phyloP scores from a whole-genome alignment of 2,329 filamentous ascomycete species.

The Claviceps arundinis region DNA sequence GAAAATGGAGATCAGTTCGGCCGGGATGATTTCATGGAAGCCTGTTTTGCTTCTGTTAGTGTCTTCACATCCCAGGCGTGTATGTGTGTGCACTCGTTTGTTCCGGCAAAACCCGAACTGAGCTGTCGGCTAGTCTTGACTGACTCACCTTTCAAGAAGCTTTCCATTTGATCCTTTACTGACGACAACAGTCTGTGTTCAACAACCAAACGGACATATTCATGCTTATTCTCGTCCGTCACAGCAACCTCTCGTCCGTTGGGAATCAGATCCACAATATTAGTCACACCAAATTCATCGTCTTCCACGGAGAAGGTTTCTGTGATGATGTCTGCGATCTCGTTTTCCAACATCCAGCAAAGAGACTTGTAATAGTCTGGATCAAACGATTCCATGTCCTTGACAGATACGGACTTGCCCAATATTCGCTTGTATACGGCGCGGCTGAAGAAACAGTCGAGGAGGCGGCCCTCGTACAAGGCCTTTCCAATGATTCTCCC shows the following conservation, averaged over 20 bases:
- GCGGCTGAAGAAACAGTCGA: constrained; percentile 97
- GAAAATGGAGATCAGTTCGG: constrained; percentile 90
- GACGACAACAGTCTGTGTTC: constrained; percentile 87
- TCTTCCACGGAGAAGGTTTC: constrained; percentile 93
- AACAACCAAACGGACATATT: constrained; percentile 88
- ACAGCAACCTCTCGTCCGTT: constrained; percentile 86
- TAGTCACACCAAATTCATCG: constrained; percentile 83
- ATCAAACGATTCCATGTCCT: constrained; percentile 98
- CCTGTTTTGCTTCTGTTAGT: constrained; percentile 35
- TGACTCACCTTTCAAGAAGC: constrained; percentile 67
- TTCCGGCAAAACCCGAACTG: too few species aligned
- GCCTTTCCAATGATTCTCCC: constrained; percentile 97
- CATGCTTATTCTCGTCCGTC: constrained; percentile 96
- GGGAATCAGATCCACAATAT: constrained; percentile 73
- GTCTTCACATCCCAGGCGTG: too few species aligned
- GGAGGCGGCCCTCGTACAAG: constrained; percentile 84
- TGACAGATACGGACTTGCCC: constrained; percentile 87
- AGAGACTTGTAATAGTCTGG: constrained; percentile 98
- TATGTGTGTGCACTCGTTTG: too few species aligned
- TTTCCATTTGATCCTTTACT: constrained; percentile 85
- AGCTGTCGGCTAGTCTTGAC: constrained; percentile 10
- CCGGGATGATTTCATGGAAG: constrained; percentile 96
- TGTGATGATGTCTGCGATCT: constrained; percentile 94
- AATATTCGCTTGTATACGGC: constrained; percentile 97
- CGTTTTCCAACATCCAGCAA: constrained; percentile 96